Evolutionary conservation across 345 rosid species (phyloP), one percentile per base, ranked within the genome.

Genomic region (Citrus reticulata): DNA sequence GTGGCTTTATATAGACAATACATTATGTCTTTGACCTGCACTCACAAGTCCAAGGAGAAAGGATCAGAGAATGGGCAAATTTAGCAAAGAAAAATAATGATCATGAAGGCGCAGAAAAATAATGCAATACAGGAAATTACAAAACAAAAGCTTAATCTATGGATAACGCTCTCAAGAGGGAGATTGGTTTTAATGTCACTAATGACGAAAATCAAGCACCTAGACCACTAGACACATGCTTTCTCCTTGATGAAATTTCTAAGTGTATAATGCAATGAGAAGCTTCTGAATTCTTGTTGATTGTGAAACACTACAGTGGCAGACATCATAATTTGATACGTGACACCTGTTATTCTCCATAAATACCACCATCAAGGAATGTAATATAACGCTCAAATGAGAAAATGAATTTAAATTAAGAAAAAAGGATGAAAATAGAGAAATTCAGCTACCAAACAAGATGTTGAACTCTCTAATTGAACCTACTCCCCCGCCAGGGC

Each of bases 11-110:
- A 95, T 73, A 93, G 78, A 2, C 49, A 83, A 84, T 89, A 91
- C 99, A 95, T 93, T 71, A 95, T 88, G 29, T 92, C 97, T 78
- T 93, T 95, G 6, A 91, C 97, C 99, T 95, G 90, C 78, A 76
- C 58, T 82, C 51, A 61, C 76, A 68, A 63, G 70, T 40, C 51
- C 49, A 67, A 37, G 7, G n/a, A 65, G 37, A 30, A 54, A 34
- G 69, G 39, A 24, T 14, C n/a, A 70, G 32, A 16, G 57, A 20
- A 68, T 20, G 13, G 17, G 17, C 17, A 9, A 35, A 35, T 61
- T 6, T 49, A 68, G 71, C 68, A 30, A 49, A 35, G 57, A 22
- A 19, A 74, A 73, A 39, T 39, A 39, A 7, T 39, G 19, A 11
- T 37, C 4, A 62, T 10, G 25, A 9, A 35, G 30, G 25, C n/a